phyloP scores from a whole-genome alignment of 768 basidiomycete species.

The Rubroboletus pulcherrimus region DNA sequence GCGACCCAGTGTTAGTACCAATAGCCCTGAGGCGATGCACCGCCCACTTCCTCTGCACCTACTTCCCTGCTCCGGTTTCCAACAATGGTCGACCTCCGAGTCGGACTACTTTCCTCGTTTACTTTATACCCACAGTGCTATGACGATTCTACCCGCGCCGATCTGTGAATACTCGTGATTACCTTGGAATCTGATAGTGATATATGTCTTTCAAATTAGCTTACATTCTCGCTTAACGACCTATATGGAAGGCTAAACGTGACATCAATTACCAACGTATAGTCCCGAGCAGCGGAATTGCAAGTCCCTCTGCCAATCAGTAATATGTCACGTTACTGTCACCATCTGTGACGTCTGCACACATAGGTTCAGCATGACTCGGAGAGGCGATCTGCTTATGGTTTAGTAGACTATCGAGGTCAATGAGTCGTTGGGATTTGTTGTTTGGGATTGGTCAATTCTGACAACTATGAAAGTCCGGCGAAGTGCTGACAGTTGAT shows the following conservation, averaged over 20 bases:
- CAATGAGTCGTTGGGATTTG: too few species aligned
- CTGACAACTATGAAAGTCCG: too few species aligned
- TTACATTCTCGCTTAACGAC: conserved; percentile 24
- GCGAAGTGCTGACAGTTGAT: too few species aligned
- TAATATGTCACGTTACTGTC: too few species aligned
- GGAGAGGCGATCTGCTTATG: too few species aligned
- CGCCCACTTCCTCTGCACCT: not conserved
- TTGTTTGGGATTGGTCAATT: too few species aligned
- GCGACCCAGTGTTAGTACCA: too few species aligned
- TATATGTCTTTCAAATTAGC: not conserved
- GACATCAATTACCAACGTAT: not conserved
- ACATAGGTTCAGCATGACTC: too few species aligned
- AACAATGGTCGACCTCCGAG: not conserved
- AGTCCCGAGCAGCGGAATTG: not conserved
- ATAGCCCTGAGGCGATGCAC: not conserved
- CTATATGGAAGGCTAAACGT: not conserved
- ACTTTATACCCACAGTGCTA: not conserved
- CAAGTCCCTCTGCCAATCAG: not conserved
- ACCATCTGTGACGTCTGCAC: too few species aligned
- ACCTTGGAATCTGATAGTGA: not conserved
- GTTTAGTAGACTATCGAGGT: too few species aligned
- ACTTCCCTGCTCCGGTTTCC: not conserved
- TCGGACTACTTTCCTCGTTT: not conserved
- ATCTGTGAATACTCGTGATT: not conserved
- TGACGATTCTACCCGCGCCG: not conserved